Evolutionary conservation across 257 asterid genomes (phyloP).

Genomic region (Plantago elongata): DNA sequence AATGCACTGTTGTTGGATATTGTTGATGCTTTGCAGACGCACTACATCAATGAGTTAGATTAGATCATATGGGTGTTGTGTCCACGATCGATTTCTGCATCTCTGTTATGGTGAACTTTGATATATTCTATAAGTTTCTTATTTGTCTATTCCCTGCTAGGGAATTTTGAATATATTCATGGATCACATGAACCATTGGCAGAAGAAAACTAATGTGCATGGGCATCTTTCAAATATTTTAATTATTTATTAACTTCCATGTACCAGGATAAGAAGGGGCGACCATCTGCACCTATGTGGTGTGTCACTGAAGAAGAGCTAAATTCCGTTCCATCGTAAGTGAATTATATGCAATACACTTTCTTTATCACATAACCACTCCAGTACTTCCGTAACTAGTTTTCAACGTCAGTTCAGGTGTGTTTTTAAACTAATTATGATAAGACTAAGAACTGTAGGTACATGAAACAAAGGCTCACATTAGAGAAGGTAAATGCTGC

Average conservation of each 20-base stretch:
- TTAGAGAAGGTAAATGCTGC: conserved; percentile 90
- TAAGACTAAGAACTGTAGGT: conserved; percentile 42
- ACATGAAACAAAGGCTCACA: conserved; percentile 94
- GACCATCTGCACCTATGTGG: conserved; percentile 77
- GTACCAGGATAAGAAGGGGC: conserved; percentile 67
- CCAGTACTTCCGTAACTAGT: not conserved
- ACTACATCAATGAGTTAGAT: no score
- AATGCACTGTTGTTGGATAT: no score
- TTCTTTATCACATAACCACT: conserved; percentile 2
- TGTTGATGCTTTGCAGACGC: no score
- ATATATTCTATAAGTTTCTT: no score
- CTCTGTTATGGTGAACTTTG: no score
- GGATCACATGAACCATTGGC: no score
- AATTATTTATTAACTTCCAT: conserved; percentile 8
- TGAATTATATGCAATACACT: conserved; percentile 12
- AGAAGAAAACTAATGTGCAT: no score
- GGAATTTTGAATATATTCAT: no score
- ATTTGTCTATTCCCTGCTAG: no score
- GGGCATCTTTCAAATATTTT: not conserved
- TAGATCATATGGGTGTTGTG: no score
- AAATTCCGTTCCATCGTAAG: conserved; percentile 81
- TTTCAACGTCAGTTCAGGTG: not conserved
- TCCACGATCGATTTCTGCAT: no score
- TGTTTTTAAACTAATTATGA: conserved; percentile 21
- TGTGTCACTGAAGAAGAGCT: conserved; percentile 71